A percentile compares a stretch with the other conserved stretches of the same genome.
phyloP scores from a whole-genome alignment of 2,329 filamentous ascomycete genomes.

The Onygenales sp. region DNA sequence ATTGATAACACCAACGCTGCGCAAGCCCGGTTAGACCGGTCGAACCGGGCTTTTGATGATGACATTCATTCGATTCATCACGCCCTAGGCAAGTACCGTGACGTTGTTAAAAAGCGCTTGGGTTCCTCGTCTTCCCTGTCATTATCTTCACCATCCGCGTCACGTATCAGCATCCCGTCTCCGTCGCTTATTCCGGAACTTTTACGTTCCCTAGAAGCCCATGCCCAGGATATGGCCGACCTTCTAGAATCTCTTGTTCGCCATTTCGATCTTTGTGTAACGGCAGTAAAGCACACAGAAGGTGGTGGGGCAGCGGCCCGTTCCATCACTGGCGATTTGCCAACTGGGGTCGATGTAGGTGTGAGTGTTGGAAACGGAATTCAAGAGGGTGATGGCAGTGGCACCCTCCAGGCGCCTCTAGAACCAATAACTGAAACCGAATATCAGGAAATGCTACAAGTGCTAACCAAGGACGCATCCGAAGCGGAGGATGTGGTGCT shows the following conservation, averaged over 20 bases:
- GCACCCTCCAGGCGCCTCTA: conserved; percentile 38
- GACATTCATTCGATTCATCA: conserved; percentile 60
- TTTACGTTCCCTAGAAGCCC: conserved; percentile 56
- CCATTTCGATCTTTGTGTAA: conserved; percentile 90
- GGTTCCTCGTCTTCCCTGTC: conserved; percentile 15
- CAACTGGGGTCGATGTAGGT: conserved; percentile 37
- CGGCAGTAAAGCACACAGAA: conserved; percentile 82
- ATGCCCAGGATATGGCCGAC: conserved; percentile 74
- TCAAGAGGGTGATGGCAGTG: conserved; percentile 22
- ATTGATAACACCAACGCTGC: conserved; percentile 53
- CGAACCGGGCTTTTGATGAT: conserved; percentile 59
- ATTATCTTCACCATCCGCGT: conserved; percentile 25
- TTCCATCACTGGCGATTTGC: conserved; percentile 55
- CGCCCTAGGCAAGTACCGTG: conserved; percentile 38
- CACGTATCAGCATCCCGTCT: conserved; percentile 22
- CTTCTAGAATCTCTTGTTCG: conserved; percentile 69
- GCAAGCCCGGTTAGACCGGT: conserved; percentile 47
- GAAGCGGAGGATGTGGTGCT: conserved; percentile 54
- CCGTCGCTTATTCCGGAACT: conserved; percentile 41
- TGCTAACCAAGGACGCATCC: conserved; percentile 52
- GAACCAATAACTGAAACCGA: conserved; percentile 68
- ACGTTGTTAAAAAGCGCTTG: conserved; percentile 21
- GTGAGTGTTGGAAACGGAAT: conserved; percentile 21
- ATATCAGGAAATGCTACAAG: conserved; percentile 69
- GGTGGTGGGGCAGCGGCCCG: conserved; percentile 60